These are phyloP conservation scores for Macrolepiota fuliginosa DNA, from an alignment of 768 basidiomycete genomes.

Conservation along the genomic window DNA sequence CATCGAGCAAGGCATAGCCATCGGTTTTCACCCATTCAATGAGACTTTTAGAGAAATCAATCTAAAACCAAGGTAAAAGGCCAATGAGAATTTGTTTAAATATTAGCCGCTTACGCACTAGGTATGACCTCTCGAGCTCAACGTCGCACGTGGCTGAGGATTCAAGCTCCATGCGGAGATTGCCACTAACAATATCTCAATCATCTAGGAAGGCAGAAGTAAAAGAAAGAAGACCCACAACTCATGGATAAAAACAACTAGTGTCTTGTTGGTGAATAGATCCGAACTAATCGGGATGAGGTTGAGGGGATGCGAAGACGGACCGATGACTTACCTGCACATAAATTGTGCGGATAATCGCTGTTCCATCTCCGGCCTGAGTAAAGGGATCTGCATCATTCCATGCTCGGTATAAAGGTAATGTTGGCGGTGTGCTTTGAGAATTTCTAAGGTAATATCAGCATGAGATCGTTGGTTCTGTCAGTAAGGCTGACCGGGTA, in stretches of 20 bases:
- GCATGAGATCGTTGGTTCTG: background rate
- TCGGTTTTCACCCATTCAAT: conserved; percentile 71
- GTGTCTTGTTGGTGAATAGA: conserved; percentile 69
- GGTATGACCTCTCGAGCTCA: conserved; percentile 77
- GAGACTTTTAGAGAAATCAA: conserved; percentile 81
- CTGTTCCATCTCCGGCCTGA: conserved; percentile 60
- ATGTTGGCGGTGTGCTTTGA: conserved; percentile 87
- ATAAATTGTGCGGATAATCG: conserved; percentile 82
- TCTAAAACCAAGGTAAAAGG: conserved; percentile 41
- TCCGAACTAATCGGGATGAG: conserved; percentile 50
- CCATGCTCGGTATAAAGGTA: conserved; percentile 73
- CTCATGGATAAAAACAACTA: conserved; percentile 92
- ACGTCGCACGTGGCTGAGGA: conserved; percentile 71
- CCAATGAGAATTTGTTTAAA: background rate
- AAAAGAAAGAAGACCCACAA: conserved; percentile 59
- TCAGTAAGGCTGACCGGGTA: conserved; percentile 49
- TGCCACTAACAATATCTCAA: conserved; percentile 62
- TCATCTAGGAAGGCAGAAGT: background rate
- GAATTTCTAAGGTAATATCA: conserved; percentile 52
- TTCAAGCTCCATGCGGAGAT: conserved; percentile 80
- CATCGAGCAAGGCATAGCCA: conserved; percentile 77
- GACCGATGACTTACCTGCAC: conserved; percentile 67
- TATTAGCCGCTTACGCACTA: conserved; percentile 45
- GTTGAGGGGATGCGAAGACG: background rate
- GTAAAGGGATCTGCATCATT: conserved; percentile 81